phyloP scores from a whole-genome alignment of 192 early-diverging fungal genomes.

The Spinellus fusiger region DNA sequence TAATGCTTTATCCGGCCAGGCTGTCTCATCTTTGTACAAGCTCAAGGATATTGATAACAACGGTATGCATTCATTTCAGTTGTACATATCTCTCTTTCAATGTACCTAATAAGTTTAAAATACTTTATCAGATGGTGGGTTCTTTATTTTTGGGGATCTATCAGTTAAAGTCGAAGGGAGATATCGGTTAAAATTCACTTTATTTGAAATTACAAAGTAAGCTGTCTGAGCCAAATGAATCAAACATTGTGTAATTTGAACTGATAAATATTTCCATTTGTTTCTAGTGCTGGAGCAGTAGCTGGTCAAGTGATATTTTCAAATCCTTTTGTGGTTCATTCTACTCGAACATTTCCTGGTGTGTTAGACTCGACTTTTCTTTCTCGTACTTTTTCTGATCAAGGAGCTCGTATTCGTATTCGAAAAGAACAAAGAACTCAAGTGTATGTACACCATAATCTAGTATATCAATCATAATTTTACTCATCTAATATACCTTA shows the following conservation, averaged over 20 bases:
- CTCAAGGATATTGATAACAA: conserved; percentile 76
- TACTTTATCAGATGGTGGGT: conserved; percentile 70
- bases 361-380: conserved; percentile 86
- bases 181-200: conserved; percentile 71
- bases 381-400: conserved; percentile 85
- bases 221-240: neutral
- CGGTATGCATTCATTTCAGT: conserved; percentile 10
- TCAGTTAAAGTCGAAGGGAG: conserved; percentile 81
- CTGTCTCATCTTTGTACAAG: conserved; percentile 82
- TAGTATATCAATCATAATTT: neutral
- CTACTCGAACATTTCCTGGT: conserved; percentile 88
- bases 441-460: conserved; percentile 10
- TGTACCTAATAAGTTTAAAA: too few relatives aligned
- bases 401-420: conserved; percentile 88
- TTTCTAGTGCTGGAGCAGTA: conserved; percentile 2
- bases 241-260: neutral
- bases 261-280: neutral
- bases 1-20: conserved; percentile 83
- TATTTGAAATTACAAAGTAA: conserved; percentile 76
- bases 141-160: conserved; percentile 93
- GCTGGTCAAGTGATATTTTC: conserved; percentile 58
- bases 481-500: too few relatives aligned
- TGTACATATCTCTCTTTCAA: neutral
- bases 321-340: conserved; percentile 73
- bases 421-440: conserved; percentile 70